Conservation (phyloP, 306 rosid species). For the Dryas drummondii region DNA sequence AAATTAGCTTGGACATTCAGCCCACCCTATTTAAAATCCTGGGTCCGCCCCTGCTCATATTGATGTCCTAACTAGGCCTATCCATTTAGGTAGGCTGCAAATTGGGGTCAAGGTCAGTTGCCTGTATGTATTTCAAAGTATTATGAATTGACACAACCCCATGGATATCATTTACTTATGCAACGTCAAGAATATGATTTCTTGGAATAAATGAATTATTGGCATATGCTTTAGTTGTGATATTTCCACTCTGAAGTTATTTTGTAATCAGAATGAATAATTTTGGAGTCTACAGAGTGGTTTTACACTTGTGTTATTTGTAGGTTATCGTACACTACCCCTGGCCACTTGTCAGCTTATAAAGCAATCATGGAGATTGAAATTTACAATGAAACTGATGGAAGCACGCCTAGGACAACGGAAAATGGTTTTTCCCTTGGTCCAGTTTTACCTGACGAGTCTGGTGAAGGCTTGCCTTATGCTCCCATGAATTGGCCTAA, state of each 20-base stretch:
- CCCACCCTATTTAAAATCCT: too few species aligned
- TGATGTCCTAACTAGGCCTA: neutral
- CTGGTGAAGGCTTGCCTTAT: conserved; percentile 78
- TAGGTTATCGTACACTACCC: neutral
- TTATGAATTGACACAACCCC: neutral
- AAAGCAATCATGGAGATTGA: conserved; percentile 41
- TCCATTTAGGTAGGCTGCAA: neutral
- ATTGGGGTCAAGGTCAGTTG: neutral
- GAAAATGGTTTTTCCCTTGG: conserved; percentile 13
- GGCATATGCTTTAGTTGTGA: neutral
- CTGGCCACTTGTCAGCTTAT: neutral
- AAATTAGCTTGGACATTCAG: too few species aligned
- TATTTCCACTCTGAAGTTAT: neutral
- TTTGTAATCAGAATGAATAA: neutral
- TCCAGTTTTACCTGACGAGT: conserved; percentile 37
- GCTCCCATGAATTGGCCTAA: conserved; percentile 90
- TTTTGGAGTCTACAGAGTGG: neutral
- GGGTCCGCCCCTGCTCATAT: neutral
- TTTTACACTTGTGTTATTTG: too few species aligned
- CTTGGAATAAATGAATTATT: neutral
- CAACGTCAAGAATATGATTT: neutral
- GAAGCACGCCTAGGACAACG: conserved; percentile 8
- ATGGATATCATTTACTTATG: neutral
- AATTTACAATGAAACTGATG: conserved; percentile 27
- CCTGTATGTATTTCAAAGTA: neutral